Evolutionary conservation across 2,329 filamentous ascomycete genomes (phyloP).

Genomic region (Neonectria ditissima): DNA sequence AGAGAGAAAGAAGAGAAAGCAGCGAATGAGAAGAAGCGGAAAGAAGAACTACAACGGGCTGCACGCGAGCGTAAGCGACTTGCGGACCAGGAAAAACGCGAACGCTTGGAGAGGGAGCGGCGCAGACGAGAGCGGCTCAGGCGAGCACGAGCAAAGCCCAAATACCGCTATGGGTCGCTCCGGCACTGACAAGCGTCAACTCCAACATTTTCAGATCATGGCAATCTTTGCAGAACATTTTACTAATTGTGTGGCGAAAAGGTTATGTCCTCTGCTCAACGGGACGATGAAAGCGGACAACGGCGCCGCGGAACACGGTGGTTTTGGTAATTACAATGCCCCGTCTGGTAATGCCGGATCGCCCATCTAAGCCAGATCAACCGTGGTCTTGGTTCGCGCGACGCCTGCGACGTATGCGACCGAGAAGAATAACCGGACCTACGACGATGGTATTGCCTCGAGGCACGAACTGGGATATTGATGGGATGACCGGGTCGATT

Average conservation of each 20-base stretch:
- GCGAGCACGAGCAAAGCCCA: slow-evolving; percentile 35
- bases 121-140: slow-evolving; percentile 35
- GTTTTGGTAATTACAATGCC: slow-evolving; percentile 68
- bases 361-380: slow-evolving; percentile 38
- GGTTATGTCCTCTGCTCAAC: slow-evolving; percentile 86
- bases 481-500: neutral
- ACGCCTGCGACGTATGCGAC: neutral
- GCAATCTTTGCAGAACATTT: slow-evolving; percentile 20
- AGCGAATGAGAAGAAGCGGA: slow-evolving; percentile 28
- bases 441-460: neutral
- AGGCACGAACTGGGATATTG: slow-evolving; percentile 1
- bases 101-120: slow-evolving; percentile 29
- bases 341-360: slow-evolving; percentile 51
- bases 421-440: neutral
- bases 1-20: slow-evolving; percentile 33
- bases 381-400: neutral
- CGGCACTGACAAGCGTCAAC: slow-evolving; percentile 35
- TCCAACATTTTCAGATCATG: slow-evolving; percentile 29
- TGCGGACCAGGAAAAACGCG: slow-evolving; percentile 28
- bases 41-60: slow-evolving; percentile 33
- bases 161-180: slow-evolving; percentile 35
- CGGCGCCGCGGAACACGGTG: slow-evolving; percentile 66
- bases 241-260: slow-evolving; percentile 55
- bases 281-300: slow-evolving; percentile 78
- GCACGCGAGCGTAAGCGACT: slow-evolving; percentile 31